Evolutionary conservation across 805 yeast genomes (phyloP).

Genomic region (Candida maris): DNA sequence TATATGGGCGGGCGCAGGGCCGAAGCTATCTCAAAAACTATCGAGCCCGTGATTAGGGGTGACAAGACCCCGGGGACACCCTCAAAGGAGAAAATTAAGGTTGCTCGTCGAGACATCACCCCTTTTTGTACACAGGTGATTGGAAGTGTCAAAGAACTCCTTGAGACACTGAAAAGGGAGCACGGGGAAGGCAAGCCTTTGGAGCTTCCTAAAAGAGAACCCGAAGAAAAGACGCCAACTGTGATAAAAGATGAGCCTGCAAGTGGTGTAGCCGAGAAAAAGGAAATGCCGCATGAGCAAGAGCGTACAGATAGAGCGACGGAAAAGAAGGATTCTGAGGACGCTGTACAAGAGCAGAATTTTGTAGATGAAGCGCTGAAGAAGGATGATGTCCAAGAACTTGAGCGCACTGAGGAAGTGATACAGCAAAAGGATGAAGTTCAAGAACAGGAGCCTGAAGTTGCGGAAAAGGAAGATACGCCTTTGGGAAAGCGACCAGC

Average conservation of each 20-base stretch:
- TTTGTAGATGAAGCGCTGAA: neutral
- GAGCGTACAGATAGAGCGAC: neutral
- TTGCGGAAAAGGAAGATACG: neutral
- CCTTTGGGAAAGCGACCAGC: neutral
- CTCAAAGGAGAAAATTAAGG: conserved; percentile 35
- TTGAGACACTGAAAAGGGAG: conserved; percentile 22
- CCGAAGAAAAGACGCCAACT: neutral
- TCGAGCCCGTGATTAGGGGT: conserved; percentile 6
- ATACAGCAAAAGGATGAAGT: neutral
- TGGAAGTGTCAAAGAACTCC: conserved; percentile 14
- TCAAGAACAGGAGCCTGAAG: neutral
- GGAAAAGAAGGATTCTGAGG: neutral
- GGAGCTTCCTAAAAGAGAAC: conserved; percentile 15
- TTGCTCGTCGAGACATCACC: conserved; percentile 47
- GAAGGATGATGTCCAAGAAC: neutral
- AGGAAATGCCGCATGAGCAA: neutral
- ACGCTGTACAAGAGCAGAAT: neutral
- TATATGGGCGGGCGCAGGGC: conserved; percentile 12
- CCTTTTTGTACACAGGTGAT: conserved; percentile 32
- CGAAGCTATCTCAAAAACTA: neutral
- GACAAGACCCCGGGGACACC: conserved; percentile 21
- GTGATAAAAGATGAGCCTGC: neutral
- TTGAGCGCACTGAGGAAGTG: too few relatives aligned
- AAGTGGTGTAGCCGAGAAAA: neutral
- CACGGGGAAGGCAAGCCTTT: conserved; percentile 22